Conservation (phyloP, 345 rosid species). For the Acer negundo region DNA sequence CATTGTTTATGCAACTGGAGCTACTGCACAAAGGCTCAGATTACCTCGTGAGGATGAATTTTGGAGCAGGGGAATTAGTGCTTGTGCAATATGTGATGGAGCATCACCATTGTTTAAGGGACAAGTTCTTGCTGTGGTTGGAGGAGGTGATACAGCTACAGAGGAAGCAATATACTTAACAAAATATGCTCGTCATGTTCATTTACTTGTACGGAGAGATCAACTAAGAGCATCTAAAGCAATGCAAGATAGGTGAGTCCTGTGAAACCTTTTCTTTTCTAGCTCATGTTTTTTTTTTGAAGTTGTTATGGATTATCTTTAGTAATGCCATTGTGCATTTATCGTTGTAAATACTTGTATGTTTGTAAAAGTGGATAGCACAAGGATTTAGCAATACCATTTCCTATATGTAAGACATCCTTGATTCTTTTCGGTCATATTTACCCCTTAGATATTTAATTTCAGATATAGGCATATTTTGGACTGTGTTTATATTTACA, state of each 20-base stretch:
- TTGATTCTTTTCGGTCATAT: neutral
- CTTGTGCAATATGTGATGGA: conserved; percentile 99
- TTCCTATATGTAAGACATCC: neutral
- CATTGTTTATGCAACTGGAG: conserved; percentile 87
- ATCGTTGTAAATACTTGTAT: neutral
- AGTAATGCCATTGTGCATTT: neutral
- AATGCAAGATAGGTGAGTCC: conserved; percentile 96
- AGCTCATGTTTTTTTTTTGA: neutral
- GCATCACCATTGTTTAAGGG: conserved; percentile 96
- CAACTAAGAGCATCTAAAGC: conserved; percentile 93
- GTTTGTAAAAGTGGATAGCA: neutral
- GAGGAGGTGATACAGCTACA: conserved; percentile 99
- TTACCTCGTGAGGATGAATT: conserved; percentile 95
- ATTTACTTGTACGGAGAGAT: conserved; percentile 86
- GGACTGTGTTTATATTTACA: neutral
- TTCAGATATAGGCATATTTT: neutral
- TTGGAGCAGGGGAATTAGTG: conserved; percentile 99
- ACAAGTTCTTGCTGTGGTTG: conserved; percentile 93
- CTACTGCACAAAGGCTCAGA: conserved; percentile 78
- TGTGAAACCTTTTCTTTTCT: neutral
- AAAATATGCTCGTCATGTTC: conserved; percentile 96
- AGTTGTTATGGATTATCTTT: neutral
- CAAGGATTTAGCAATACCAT: neutral
- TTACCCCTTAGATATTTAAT: neutral
- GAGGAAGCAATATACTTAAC: conserved; percentile 96